phyloP scores from a whole-genome alignment of 208 protist species.

The Leishmania aethiopica region DNA sequence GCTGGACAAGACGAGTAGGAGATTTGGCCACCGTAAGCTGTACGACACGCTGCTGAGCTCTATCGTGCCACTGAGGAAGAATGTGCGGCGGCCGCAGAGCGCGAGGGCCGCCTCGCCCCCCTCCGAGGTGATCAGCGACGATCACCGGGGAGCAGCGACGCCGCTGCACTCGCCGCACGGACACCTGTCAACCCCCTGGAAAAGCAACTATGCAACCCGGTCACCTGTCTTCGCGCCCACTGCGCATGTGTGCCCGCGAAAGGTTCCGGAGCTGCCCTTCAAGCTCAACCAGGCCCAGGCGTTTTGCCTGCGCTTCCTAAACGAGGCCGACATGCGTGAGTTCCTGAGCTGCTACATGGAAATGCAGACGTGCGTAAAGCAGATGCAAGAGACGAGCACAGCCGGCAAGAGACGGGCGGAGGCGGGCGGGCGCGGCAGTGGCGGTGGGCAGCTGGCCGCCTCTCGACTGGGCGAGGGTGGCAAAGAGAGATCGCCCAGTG shows the following conservation, averaged over 20 bases:
- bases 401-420: neutral
- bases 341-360: slow-evolving; percentile 19
- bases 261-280: slow-evolving; percentile 16
- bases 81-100: neutral
- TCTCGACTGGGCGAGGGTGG: neutral
- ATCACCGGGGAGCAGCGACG: neutral
- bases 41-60: neutral
- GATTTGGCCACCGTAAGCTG: neutral
- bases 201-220: neutral
- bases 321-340: slow-evolving; percentile 14
- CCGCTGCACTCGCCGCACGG: neutral
- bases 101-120: neutral
- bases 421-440: neutral
- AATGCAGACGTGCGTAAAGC: neutral
- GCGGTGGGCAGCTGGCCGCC: too few species aligned
- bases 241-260: neutral
- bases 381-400: neutral
- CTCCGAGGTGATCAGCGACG: neutral
- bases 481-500: neutral
- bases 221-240: neutral
- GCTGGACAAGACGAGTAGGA: slow-evolving; percentile 6
- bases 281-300: neutral
- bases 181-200: neutral
- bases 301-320: slow-evolving; percentile 24
- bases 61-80: neutral